These are phyloP conservation scores for Tylopilus vinaceipallidus DNA, from an alignment of 768 basidiomycete genomes.

Conservation along the genomic window DNA sequence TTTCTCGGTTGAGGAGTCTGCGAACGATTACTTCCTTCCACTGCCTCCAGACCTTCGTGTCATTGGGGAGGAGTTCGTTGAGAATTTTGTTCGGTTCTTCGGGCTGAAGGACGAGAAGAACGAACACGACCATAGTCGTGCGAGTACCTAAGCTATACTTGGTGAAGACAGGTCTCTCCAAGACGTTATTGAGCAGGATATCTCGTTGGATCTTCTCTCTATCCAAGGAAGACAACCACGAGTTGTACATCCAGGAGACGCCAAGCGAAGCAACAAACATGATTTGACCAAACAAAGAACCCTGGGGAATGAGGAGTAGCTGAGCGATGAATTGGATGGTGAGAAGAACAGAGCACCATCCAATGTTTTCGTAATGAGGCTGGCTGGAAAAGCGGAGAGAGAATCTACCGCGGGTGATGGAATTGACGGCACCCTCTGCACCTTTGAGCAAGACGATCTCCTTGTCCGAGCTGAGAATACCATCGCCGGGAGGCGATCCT, in stretches of 20 bases:
- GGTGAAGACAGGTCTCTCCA: slow-evolving; percentile 20
- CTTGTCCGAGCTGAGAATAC: slow-evolving; percentile 21
- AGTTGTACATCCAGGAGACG: background rate
- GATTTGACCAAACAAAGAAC: background rate
- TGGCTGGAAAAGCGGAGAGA: slow-evolving; percentile 19
- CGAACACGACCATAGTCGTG: slow-evolving; percentile 25
- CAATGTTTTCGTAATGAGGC: background rate
- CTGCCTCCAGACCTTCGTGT: slow-evolving; percentile 29
- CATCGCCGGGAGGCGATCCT: slow-evolving; percentile 31
- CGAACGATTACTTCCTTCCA: slow-evolving; percentile 23
- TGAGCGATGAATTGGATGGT: background rate
- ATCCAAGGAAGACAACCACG: slow-evolving; percentile 34
- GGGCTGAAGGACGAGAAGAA: slow-evolving; percentile 21
- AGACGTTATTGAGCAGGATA: slow-evolving; percentile 24
- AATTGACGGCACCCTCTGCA: slow-evolving; percentile 30
- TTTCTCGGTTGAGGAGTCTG: slow-evolving; percentile 17
- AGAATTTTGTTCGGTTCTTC: slow-evolving; percentile 21
- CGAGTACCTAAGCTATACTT: slow-evolving; percentile 23
- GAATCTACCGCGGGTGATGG: slow-evolving; percentile 33
- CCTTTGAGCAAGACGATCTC: slow-evolving; percentile 32
- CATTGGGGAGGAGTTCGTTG: slow-evolving; percentile 23
- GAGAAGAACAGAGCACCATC: background rate
- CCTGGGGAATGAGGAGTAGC: background rate
- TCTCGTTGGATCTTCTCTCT: slow-evolving; percentile 28
- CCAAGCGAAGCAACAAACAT: background rate